phyloP scores from a whole-genome alignment of 164 flowering plant genomes.

The Kalanchoe fedtschenkoi region DNA sequence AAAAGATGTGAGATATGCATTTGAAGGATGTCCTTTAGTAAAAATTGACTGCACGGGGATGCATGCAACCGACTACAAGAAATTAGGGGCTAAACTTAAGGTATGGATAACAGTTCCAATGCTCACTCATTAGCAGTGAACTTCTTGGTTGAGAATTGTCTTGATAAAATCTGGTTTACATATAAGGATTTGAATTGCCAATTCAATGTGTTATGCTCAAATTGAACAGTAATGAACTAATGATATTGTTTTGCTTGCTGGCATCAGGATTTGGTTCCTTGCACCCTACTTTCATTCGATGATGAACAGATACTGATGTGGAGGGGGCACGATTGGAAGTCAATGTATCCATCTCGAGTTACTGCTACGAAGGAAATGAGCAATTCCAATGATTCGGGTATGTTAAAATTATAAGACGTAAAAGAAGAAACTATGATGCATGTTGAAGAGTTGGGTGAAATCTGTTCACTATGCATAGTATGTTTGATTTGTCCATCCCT shows the following conservation, averaged over 20 bases:
- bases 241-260: neutral
- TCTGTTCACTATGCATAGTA: no score
- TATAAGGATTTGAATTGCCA: neutral
- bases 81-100: constrained; percentile 90
- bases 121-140: neutral
- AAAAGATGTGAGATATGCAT: constrained; percentile 78
- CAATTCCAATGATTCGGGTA: constrained; percentile 31
- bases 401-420: constrained; percentile 1
- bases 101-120: constrained; percentile 17
- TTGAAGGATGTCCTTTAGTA: constrained; percentile 77
- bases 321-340: constrained; percentile 85
- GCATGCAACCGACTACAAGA: constrained; percentile 88
- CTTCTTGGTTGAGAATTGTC: neutral
- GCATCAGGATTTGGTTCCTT: constrained; percentile 89
- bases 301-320: constrained; percentile 87
- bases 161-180: neutral
- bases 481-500: no score
- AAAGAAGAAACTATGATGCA: neutral
- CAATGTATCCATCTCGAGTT: constrained; percentile 32
- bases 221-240: neutral
- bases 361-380: constrained; percentile 10
- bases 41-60: constrained; percentile 78
- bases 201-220: neutral
- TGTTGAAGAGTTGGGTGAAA: no score
- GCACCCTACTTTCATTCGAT: constrained; percentile 82